These are phyloP conservation scores for Aureobasidium leucospermi DNA, from an alignment of 2,329 filamentous ascomycete species.

Conservation along the genomic window DNA sequence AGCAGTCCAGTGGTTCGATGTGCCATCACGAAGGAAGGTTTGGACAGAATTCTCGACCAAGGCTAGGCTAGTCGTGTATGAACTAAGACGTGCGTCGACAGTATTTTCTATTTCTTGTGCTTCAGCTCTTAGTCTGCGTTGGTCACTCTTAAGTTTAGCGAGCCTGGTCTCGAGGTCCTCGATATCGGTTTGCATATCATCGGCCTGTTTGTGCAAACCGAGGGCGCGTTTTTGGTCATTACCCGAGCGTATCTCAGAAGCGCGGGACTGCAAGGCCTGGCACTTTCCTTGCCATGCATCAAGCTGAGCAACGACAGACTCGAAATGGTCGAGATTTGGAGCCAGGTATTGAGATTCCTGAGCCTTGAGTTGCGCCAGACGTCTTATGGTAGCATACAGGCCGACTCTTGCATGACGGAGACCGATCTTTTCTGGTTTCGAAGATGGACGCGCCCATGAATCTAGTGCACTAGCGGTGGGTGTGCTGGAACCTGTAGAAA, in stretches of 20 bases:
- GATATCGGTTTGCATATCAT: conserved; percentile 55
- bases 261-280: conserved; percentile 46
- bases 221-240: conserved; percentile 51
- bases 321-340: conserved; percentile 49
- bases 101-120: conserved; percentile 58
- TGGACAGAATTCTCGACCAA: conserved; percentile 58
- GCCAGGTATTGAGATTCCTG: conserved; percentile 60
- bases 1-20: not conserved
- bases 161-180: conserved; percentile 58
- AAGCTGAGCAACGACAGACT: conserved; percentile 52
- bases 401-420: conserved; percentile 58
- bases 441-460: conserved; percentile 19
- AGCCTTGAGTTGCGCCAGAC: conserved; percentile 57
- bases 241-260: conserved; percentile 48
- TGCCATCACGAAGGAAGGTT: conserved; percentile 43
- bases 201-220: conserved; percentile 44
- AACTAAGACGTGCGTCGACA: conserved; percentile 63
- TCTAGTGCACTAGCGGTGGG: conserved; percentile 37
- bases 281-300: conserved; percentile 53
- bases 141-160: conserved; percentile 51
- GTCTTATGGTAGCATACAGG: conserved; percentile 55
- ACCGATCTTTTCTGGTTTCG: conserved; percentile 48
- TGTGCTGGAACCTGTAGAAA: conserved; percentile 44
- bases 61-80: conserved; percentile 59
- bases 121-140: conserved; percentile 51